A percentile compares a stretch with the other conserved stretches of the same genome.
phyloP scores from a whole-genome alignment of 257 asterid species.

The Gentiana dahurica region DNA sequence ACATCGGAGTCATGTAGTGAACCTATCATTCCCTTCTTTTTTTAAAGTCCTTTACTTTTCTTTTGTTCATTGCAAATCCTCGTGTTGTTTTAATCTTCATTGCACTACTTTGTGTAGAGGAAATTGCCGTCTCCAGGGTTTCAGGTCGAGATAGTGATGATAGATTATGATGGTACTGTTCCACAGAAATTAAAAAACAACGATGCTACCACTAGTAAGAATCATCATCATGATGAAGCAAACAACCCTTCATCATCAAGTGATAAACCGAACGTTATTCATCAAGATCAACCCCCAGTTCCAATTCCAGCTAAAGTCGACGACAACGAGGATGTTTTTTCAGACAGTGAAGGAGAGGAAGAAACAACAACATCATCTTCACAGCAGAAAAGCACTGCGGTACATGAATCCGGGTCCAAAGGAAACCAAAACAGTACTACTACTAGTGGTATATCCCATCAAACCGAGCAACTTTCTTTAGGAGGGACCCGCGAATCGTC shows the following conservation, averaged over 20 bases:
- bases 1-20: background rate
- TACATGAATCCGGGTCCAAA: conserved; percentile 21
- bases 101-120: conserved; percentile 41
- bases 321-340: conserved; percentile 68
- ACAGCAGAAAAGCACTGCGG: conserved; percentile 15
- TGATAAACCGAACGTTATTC: conserved; percentile 25
- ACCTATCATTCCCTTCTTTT: background rate
- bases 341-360: conserved; percentile 90
- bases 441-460: conserved; percentile 12
- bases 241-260: conserved; percentile 32
- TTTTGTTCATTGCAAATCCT: background rate
- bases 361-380: conserved; percentile 21
- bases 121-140: conserved; percentile 95
- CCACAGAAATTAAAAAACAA: conserved; percentile 35
- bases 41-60: background rate
- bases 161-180: conserved; percentile 58
- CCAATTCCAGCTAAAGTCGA: conserved; percentile 30
- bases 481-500: conserved; percentile 24
- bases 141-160: conserved; percentile 81
- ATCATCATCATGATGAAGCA: conserved; percentile 13
- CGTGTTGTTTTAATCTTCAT: no score
- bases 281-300: conserved; percentile 24
- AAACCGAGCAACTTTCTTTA: conserved; percentile 42
- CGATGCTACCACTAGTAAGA: conserved; percentile 11
- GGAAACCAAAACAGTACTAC: conserved; percentile 28